Conservation (phyloP, 441 rosid genomes). For the Populus hybrid region DNA sequence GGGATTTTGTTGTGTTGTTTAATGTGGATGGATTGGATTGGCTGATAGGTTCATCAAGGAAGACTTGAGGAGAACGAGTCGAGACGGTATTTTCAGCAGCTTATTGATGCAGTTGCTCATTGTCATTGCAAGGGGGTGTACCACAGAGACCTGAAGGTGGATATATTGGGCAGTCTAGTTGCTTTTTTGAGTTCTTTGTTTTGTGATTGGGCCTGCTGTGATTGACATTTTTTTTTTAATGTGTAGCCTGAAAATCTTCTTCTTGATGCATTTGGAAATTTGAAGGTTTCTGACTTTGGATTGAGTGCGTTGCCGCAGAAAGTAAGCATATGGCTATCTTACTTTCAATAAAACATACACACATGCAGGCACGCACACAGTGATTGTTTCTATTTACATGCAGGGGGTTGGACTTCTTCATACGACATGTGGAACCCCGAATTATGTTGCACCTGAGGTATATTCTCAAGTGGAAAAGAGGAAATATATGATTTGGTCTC, state of each 20-base stretch:
- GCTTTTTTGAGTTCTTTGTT: background rate
- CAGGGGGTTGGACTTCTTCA: conserved; percentile 80
- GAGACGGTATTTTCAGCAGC: conserved; percentile 91
- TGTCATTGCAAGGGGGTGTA: conserved; percentile 90
- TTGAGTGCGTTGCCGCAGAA: conserved; percentile 84
- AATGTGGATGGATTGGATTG: background rate
- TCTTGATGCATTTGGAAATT: conserved; percentile 66
- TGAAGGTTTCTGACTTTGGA: conserved; percentile 97
- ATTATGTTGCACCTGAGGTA: conserved; percentile 98
- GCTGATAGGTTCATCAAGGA: conserved; percentile 58
- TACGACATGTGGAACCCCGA: conserved; percentile 97
- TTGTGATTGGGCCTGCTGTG: conserved; percentile 11
- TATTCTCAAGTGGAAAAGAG: background rate
- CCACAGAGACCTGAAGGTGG: conserved; percentile 94
- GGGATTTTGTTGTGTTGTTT: background rate
- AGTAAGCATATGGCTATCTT: conserved; percentile 36
- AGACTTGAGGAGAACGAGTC: conserved; percentile 68
- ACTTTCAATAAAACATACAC: background rate
- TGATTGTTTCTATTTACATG: conserved; percentile 3
- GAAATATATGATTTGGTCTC: conserved; percentile 10
- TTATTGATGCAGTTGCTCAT: conserved; percentile 79
- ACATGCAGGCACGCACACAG: background rate
- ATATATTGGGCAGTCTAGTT: conserved; percentile 3
- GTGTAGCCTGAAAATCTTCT: conserved; percentile 93
- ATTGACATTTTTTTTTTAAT: conserved; percentile 15